Conservation (phyloP, 768 basidiomycete species). For the Lentinus brumalis region DNA sequence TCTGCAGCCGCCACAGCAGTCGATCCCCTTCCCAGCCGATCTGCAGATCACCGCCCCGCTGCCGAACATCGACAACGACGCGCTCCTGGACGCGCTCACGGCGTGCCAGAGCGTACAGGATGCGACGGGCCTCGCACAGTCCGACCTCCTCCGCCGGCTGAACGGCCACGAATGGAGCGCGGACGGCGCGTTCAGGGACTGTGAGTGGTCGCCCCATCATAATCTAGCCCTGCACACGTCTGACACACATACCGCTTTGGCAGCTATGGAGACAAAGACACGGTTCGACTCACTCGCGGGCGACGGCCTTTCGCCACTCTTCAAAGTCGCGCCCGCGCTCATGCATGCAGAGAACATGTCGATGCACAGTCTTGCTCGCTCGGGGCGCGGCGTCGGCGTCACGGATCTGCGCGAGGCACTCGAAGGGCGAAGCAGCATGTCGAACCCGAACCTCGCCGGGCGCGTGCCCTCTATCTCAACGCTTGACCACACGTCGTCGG, state of each 20-base stretch:
- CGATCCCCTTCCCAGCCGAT: slow-evolving; percentile 42
- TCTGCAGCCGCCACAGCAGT: slow-evolving; percentile 47
- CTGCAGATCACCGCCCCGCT: slow-evolving; percentile 31
- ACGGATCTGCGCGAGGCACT: slow-evolving; percentile 87
- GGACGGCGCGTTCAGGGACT: slow-evolving; percentile 71
- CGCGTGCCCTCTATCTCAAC: slow-evolving; percentile 78
- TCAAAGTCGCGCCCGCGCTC: slow-evolving; percentile 80
- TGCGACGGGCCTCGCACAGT: slow-evolving; percentile 63
- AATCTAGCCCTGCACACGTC: background rate
- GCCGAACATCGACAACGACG: slow-evolving; percentile 52
- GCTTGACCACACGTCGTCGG: slow-evolving; percentile 65
- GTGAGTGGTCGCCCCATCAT: slow-evolving; percentile 48
- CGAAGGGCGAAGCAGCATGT: slow-evolving; percentile 82
- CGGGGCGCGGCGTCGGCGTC: slow-evolving; percentile 81
- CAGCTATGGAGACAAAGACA: slow-evolving; percentile 58
- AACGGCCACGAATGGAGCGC: slow-evolving; percentile 65
- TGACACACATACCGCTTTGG: background rate
- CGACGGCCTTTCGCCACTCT: slow-evolving; percentile 72
- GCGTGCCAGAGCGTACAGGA: slow-evolving; percentile 57
- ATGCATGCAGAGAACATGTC: slow-evolving; percentile 94
- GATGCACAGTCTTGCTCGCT: slow-evolving; percentile 78
- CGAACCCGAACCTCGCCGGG: slow-evolving; percentile 65
- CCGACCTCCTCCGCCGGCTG: slow-evolving; percentile 55
- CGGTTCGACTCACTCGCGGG: slow-evolving; percentile 59
- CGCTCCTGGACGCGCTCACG: slow-evolving; percentile 58